Evolutionary conservation across 2,329 filamentous ascomycete species (phyloP).

Genomic region (Neoscytalidium dimidiatum): DNA sequence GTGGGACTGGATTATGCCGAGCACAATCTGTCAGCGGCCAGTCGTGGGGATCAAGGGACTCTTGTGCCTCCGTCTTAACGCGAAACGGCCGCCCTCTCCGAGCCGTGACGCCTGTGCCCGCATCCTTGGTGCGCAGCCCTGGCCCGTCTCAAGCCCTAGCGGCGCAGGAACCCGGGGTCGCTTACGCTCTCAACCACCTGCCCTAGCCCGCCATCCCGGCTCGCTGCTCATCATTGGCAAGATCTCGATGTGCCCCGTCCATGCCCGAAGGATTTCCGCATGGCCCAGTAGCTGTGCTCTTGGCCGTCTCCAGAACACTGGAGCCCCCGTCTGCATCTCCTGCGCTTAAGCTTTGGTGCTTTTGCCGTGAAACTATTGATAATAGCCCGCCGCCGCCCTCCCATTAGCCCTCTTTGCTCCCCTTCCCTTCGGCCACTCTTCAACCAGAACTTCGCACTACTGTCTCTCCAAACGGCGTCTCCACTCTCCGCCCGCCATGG

Average conservation of each 20-base stretch:
- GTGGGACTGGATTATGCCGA: background rate
- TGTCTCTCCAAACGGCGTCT: background rate
- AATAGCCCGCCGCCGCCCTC: slow-evolving; percentile 9
- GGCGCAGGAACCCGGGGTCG: slow-evolving; percentile 17
- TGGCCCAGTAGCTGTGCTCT: no score
- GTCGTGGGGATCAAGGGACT: slow-evolving; percentile 1
- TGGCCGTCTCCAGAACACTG: background rate
- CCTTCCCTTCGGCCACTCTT: background rate
- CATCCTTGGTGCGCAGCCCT: background rate
- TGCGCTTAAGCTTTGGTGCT: background rate
- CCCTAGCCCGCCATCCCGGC: background rate
- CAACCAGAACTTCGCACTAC: background rate
- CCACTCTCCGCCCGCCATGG: background rate
- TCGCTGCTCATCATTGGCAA: background rate
- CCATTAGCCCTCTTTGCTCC: background rate
- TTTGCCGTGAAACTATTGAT: slow-evolving; percentile 1
- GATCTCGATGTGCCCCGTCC: background rate
- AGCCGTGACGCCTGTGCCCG: background rate
- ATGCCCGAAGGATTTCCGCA: slow-evolving; percentile 4
- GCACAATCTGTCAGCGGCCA: slow-evolving; percentile 6
- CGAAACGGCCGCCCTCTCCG: slow-evolving; percentile 3
- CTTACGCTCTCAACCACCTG: background rate
- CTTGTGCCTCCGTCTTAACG: background rate
- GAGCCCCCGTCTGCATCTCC: background rate
- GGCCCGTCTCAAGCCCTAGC: background rate